phyloP scores from a whole-genome alignment of 2,329 filamentous ascomycete species.

The Phoma sp. region DNA sequence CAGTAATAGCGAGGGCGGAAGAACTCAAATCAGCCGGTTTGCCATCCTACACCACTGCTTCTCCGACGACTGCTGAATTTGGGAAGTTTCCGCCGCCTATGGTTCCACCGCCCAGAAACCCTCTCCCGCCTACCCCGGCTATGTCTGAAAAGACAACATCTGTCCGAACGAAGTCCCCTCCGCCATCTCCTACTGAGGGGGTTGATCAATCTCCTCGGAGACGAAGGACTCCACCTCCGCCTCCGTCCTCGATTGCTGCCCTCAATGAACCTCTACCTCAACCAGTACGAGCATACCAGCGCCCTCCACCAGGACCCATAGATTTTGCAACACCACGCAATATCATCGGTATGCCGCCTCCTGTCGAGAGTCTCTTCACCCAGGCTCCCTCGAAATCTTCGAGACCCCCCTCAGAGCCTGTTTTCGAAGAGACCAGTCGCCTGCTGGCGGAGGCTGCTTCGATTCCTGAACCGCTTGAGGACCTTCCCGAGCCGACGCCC shows the following conservation, averaged over 20 bases:
- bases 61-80: conserved; percentile 47
- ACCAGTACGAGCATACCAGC: conserved; percentile 29
- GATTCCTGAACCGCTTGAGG: conserved; percentile 21
- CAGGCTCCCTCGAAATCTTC: conserved; percentile 24
- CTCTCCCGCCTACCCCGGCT: conserved; percentile 32
- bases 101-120: conserved; percentile 41
- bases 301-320: conserved; percentile 37
- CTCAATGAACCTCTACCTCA: conserved; percentile 16
- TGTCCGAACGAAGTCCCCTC: conserved; percentile 21
- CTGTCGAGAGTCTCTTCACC: conserved; percentile 26
- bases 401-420: conserved; percentile 14
- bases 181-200: conserved; percentile 25
- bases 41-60: conserved; percentile 44
- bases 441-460: conserved; percentile 6
- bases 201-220: conserved; percentile 19
- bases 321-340: conserved; percentile 36
- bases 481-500: conserved; percentile 7
- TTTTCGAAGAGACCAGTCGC: conserved; percentile 12
- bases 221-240: conserved; percentile 24
- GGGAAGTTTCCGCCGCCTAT: conserved; percentile 47
- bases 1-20: conserved; percentile 40
- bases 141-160: conserved; percentile 20
- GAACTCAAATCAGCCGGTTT: conserved; percentile 48
- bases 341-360: conserved; percentile 28
- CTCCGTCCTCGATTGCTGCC: conserved; percentile 29